Conservation (phyloP, 2,329 filamentous ascomycete genomes). For the Pestalotiopsis sp. region DNA sequence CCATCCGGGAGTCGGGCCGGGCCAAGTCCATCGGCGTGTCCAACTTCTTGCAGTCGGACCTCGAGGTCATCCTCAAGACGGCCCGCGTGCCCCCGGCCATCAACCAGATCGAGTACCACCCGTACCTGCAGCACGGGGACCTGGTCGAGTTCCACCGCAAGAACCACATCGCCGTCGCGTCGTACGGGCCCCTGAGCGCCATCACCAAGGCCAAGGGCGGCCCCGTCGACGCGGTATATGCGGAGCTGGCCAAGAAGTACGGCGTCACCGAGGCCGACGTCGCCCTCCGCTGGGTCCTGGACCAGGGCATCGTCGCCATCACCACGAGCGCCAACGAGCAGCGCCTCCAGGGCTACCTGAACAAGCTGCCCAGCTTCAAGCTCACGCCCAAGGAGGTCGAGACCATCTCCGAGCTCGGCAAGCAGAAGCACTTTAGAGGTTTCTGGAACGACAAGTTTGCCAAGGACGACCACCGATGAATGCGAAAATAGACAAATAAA, state of each 20-base stretch:
- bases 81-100: constrained; percentile 67
- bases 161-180: constrained; percentile 58
- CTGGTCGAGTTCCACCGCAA: constrained; percentile 60
- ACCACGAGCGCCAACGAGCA: constrained; percentile 64
- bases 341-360: constrained; percentile 58
- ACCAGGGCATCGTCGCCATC: constrained; percentile 60
- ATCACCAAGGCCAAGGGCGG: constrained; percentile 49
- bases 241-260: constrained; percentile 59
- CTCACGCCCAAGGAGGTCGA: constrained; percentile 62
- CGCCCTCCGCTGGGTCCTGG: constrained; percentile 62
- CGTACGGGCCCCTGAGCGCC: constrained; percentile 58
- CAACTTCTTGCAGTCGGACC: constrained; percentile 66
- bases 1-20: constrained; percentile 67
- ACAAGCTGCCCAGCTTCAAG: constrained; percentile 56
- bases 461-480: constrained; percentile 50
- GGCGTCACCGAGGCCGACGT: constrained; percentile 58
- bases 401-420: constrained; percentile 57
- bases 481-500: background rate
- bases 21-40: constrained; percentile 76
- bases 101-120: constrained; percentile 84
- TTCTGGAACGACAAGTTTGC: constrained; percentile 61
- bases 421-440: constrained; percentile 62
- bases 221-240: constrained; percentile 55
- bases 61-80: constrained; percentile 60
- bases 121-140: constrained; percentile 69